Evolutionary conservation across 225 moss, liverwort and hornwort genomes (phyloP).

Genomic region (Antitrichia curtipendula): DNA sequence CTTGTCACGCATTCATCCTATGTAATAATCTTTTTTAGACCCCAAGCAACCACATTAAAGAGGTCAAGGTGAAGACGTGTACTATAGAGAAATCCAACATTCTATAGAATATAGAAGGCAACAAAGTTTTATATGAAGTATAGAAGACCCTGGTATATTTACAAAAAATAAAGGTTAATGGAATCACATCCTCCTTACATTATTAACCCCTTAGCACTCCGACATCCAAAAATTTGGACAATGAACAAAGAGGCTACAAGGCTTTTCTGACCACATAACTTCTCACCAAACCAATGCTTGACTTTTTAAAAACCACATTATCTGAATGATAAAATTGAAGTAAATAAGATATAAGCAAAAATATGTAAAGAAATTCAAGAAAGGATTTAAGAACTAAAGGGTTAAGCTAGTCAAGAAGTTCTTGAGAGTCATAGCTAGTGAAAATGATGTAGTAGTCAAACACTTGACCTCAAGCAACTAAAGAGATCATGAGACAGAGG

Average conservation of each 20-base stretch:
- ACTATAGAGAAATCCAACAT: neutral
- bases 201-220: neutral
- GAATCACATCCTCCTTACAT: neutral
- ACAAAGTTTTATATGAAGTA: neutral
- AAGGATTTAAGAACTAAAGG: too few relatives aligned
- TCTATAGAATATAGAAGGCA: neutral
- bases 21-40: neutral
- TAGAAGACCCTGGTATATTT: neutral
- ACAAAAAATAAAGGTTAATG: neutral
- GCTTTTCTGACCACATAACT: too few relatives aligned
- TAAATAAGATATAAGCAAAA: too few relatives aligned
- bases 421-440: neutral
- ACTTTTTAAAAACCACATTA: too few relatives aligned
- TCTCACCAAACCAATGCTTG: too few relatives aligned
- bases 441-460: neutral
- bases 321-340: too few relatives aligned
- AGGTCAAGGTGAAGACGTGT: neutral
- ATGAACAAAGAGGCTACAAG: too few relatives aligned
- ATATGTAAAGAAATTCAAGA: too few relatives aligned
- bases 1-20: neutral
- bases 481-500: neutral
- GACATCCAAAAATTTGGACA: too few relatives aligned
- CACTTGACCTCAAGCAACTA: neutral
- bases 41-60: neutral
- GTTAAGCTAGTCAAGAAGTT: neutral